Conservation (phyloP, 2,329 filamentous ascomycete species). For the Coniochaeta ligniaria region DNA sequence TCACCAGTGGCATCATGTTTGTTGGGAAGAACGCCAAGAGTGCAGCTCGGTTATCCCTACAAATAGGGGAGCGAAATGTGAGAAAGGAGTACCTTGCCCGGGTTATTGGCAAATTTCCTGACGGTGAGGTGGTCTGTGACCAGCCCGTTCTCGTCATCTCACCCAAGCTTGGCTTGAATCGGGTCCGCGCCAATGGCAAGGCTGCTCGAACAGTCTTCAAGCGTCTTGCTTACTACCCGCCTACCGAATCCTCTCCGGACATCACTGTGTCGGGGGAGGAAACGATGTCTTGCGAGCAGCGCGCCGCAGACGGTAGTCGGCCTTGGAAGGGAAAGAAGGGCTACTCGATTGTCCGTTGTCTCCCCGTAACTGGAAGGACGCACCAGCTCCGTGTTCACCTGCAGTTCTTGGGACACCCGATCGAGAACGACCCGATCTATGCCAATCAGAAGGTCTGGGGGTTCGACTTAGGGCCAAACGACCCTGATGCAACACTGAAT, state of each 20-base stretch:
- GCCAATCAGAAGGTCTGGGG: constrained; percentile 92
- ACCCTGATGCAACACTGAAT: constrained; percentile 59
- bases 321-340: constrained; percentile 56
- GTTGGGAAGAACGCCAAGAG: constrained; percentile 79
- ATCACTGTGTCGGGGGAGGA: constrained; percentile 4
- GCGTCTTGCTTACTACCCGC: constrained; percentile 83
- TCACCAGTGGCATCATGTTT: constrained; percentile 98
- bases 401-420: constrained; percentile 89
- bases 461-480: constrained; percentile 61
- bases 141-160: constrained; percentile 92
- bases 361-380: constrained; percentile 87
- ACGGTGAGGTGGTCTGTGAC: constrained; percentile 85
- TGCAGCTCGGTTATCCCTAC: constrained; percentile 67
- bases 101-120: constrained; percentile 85
- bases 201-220: constrained; percentile 86
- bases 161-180: constrained; percentile 88
- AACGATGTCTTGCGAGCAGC: constrained; percentile 3
- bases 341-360: constrained; percentile 90
- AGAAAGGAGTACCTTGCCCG: constrained; percentile 93
- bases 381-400: constrained; percentile 94
- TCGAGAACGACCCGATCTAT: constrained; percentile 96
- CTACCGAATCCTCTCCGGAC: constrained; percentile 17
- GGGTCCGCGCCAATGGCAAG: constrained; percentile 91
- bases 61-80: constrained; percentile 75
- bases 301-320: constrained; percentile 16